Base-by-base conservation (phyloP, 371 early-diverging fungal genomes). In the Saksenaea oblongispora region DNA sequence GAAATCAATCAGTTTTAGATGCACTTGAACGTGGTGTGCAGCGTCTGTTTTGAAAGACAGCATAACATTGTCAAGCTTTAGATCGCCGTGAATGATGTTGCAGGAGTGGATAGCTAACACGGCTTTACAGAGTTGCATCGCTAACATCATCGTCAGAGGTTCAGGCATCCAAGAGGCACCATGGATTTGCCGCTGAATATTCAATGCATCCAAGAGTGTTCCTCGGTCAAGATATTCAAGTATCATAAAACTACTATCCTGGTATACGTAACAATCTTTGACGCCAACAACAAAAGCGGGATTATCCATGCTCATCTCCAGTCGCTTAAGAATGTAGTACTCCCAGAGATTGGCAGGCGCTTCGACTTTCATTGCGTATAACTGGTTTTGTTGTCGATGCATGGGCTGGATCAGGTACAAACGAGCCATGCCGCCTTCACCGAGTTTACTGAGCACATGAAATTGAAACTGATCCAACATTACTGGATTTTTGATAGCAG, bases 11-110 rank as follows among this genome's bases (percentile, higher is more conserved):
- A 84, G 28, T 15, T 65, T 66, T 0, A 84, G 18, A 5, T 54
- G 37, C 69, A 69, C 14, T 39, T 11, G 39, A 3, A 14, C 15
- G 11, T 39, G 56, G 5, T 39, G 39, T 11, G 39, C 15, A 2
- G 11, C 3, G 15, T 39, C 39, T 39, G 39, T n/a, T 39, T 63
- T 47, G 1, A 64, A 65, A 10, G 36, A 42, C 9, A 84, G 9
- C 67, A 84, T 64, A 26, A 78, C 59, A 59, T 84, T 84, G 47
- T 84, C 84, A 2, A 74, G 61, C 59, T 84, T 84, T 22, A 84
- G 59, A 58, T 84, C 84, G 47, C 77, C 74, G 61, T 84, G 84
- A 39, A 69, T 47, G 18, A 82, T 77, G 13, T 63, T 67, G 1
- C 63, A 58, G 0, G 18, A 11, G 54, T 84, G 84, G n/a, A 82